Evolutionary conservation across 2,329 filamentous ascomycete species (phyloP).

Genomic region (Neurospora crassa): DNA sequence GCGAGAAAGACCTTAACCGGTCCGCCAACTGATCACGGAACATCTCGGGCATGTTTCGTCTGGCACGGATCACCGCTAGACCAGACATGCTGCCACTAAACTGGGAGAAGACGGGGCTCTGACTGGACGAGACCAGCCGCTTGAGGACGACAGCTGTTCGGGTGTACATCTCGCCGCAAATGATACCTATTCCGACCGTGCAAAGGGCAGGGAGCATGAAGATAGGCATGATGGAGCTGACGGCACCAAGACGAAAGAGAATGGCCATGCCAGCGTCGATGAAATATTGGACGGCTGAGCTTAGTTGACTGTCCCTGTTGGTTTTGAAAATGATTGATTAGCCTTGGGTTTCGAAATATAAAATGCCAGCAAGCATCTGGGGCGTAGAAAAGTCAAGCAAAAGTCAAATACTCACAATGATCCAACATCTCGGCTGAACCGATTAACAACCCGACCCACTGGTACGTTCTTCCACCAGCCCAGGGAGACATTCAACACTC

Average conservation of each 20-base stretch:
- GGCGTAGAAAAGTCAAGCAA: neutral
- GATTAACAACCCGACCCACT: conserved; percentile 23
- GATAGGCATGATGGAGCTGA: conserved; percentile 33
- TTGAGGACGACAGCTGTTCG: conserved; percentile 33
- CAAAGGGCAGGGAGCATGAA: conserved; percentile 32
- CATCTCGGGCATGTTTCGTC: conserved; percentile 35
- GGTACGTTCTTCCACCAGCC: conserved; percentile 43
- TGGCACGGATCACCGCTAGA: conserved; percentile 33
- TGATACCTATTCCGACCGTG: conserved; percentile 27
- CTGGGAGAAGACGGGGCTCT: conserved; percentile 47
- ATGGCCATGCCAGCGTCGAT: conserved; percentile 30
- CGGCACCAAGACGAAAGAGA: conserved; percentile 27
- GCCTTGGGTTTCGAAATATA: neutral
- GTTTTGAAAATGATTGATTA: neutral
- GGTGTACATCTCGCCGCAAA: conserved; percentile 35
- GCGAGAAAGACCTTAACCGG: conserved; percentile 37
- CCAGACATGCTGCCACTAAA: conserved; percentile 32
- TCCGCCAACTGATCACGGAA: conserved; percentile 41
- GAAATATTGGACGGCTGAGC: conserved; percentile 33
- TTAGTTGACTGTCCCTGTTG: conserved; percentile 33
- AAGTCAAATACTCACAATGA: conserved; percentile 27
- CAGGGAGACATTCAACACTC: conserved; percentile 43
- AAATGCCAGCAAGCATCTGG: neutral
- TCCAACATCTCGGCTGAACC: conserved; percentile 37
- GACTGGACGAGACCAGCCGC: conserved; percentile 29